These are phyloP conservation scores for Microdochium bolleyi DNA, from an alignment of 2,329 filamentous ascomycete species.

Conservation along the genomic window DNA sequence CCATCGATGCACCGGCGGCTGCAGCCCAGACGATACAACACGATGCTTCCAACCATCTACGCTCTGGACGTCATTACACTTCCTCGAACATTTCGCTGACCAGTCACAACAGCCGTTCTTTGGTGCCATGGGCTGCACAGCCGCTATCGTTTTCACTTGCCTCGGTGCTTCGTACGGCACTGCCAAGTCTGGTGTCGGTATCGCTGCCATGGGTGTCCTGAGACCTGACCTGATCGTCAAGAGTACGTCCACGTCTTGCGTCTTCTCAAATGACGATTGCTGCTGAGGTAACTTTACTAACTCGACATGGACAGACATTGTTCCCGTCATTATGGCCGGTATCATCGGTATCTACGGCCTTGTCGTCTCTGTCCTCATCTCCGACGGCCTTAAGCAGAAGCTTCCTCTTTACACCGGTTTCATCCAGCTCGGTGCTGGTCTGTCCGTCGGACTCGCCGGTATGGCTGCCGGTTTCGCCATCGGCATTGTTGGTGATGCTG, in stretches of 20 bases:
- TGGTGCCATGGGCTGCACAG: slow-evolving; percentile 79
- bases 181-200: slow-evolving; percentile 98
- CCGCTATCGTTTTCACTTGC: slow-evolving; percentile 93
- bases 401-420: slow-evolving; percentile 74
- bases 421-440: slow-evolving; percentile 78
- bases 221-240: slow-evolving; percentile 98
- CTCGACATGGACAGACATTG: slow-evolving; percentile 62
- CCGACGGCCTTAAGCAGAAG: slow-evolving; percentile 66
- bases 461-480: slow-evolving; percentile 81
- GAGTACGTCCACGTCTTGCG: slow-evolving; percentile 56
- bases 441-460: slow-evolving; percentile 75
- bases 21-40: not conserved
- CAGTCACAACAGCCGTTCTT: slow-evolving; percentile 57
- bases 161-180: slow-evolving; percentile 97
- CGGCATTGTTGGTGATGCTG: slow-evolving; percentile 81
- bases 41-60: not conserved
- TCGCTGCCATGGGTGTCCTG: slow-evolving; percentile 96
- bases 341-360: slow-evolving; percentile 99
- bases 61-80: not conserved
- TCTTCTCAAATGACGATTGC: slow-evolving; percentile 14
- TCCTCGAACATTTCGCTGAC: slow-evolving; percentile 10
- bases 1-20: not conserved
- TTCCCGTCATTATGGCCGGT: slow-evolving; percentile 99
- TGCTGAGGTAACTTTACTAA: not conserved
- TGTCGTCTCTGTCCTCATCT: slow-evolving; percentile 81